Conservation (phyloP, 768 basidiomycete species). For the Aureoboletus auriporus region DNA sequence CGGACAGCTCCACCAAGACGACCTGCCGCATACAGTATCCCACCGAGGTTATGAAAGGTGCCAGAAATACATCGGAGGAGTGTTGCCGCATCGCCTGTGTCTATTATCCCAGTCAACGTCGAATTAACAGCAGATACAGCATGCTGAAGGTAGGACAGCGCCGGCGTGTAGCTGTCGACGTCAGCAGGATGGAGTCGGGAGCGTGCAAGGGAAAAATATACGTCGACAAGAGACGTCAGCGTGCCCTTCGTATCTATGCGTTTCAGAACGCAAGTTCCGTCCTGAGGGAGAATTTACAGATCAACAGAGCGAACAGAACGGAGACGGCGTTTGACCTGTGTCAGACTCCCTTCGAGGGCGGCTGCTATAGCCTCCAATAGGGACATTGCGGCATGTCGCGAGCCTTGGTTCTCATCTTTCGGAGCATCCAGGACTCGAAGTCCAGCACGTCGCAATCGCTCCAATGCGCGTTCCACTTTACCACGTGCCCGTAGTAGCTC, state of each 20-base stretch:
- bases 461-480: conserved; percentile 60
- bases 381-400: conserved; percentile 11
- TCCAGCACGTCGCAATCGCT: conserved; percentile 50
- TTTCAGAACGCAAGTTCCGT: neutral
- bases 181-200: conserved; percentile 37
- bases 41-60: conserved; percentile 65
- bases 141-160: conserved; percentile 45
- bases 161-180: conserved; percentile 41
- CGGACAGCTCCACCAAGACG: conserved; percentile 60
- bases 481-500: conserved; percentile 33
- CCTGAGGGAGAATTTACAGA: conserved; percentile 3
- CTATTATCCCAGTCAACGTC: conserved; percentile 3
- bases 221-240: conserved; percentile 48
- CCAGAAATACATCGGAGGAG: conserved; percentile 68
- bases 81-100: conserved; percentile 37
- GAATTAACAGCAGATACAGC: conserved; percentile 31
- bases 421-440: conserved; percentile 43
- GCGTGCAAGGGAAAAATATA: conserved; percentile 52
- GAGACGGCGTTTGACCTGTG: conserved; percentile 24
- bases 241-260: conserved; percentile 29
- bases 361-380: conserved; percentile 37
- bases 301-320: neutral
- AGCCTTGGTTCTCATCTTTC: conserved; percentile 6
- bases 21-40: conserved; percentile 62
- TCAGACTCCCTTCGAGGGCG: conserved; percentile 29